These are phyloP conservation scores for Puccinia coronata DNA, from an alignment of 1,284 basidiomycete genomes.

Conservation along the genomic window DNA sequence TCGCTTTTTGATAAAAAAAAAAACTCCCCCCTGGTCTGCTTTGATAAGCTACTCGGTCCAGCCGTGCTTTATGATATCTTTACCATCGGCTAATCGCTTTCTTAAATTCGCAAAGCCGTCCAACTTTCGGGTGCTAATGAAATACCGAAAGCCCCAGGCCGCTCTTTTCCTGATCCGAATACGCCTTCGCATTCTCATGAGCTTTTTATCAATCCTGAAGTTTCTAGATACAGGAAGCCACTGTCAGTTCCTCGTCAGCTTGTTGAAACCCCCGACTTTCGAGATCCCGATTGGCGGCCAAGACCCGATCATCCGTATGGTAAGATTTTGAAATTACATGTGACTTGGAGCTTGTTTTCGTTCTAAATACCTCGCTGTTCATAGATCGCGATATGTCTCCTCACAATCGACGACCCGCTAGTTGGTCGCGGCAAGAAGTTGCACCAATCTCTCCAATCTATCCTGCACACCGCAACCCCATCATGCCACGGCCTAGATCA, in stretches of 20 bases:
- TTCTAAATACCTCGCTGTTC: not conserved
- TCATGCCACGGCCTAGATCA: slow-evolving; percentile 14
- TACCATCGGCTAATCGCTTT: not conserved
- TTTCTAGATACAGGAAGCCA: not conserved
- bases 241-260: not conserved
- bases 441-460: slow-evolving; percentile 15
- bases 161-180: slow-evolving; percentile 20
- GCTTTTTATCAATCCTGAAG: not conserved
- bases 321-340: not conserved
- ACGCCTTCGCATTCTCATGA: not conserved
- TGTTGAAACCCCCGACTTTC: slow-evolving; percentile 7
- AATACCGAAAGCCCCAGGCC: slow-evolving; percentile 29
- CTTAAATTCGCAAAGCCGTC: slow-evolving; percentile 11
- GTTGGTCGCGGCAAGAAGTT: slow-evolving; percentile 21
- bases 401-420: not conserved
- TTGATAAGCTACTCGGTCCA: not conserved
- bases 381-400: slow-evolving; percentile 18
- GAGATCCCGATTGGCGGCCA: not conserved
- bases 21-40: not conserved
- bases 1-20: not conserved
- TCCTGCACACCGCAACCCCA: slow-evolving; percentile 12
- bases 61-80: not conserved
- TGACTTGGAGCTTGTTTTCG: not conserved
- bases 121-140: slow-evolving; percentile 36
- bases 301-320: slow-evolving; percentile 9